Conservation (phyloP, 78 protist species). For the Dictyostelium citrinum region DNA sequence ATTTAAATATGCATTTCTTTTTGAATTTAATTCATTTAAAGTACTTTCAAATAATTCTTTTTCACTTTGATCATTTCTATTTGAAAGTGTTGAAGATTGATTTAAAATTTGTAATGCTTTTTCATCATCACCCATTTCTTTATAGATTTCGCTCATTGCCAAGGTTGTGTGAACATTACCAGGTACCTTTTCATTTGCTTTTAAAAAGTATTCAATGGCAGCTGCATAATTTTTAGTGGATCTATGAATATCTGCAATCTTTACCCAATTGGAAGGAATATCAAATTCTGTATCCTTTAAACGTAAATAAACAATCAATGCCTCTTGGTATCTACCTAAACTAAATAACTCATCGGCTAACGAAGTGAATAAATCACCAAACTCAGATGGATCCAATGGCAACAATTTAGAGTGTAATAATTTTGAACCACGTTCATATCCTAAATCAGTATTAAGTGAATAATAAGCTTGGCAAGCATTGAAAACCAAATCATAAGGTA, state of each 20-base stretch:
- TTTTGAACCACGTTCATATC: background rate
- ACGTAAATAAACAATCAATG: background rate
- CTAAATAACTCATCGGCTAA: background rate
- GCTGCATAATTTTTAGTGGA: background rate
- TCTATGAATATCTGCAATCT: background rate
- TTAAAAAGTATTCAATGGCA: background rate
- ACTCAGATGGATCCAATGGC: background rate
- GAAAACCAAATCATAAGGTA: background rate
- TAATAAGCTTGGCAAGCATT: conserved; percentile 6
- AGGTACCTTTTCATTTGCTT: conserved; percentile 7
- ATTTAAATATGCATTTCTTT: background rate
- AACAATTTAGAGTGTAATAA: background rate
- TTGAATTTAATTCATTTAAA: background rate
- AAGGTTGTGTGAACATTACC: background rate
- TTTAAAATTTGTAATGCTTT: conserved; percentile 5
- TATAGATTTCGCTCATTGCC: conserved; percentile 21
- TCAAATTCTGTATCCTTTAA: background rate
- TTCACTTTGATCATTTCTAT: conserved; percentile 1
- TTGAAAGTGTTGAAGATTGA: background rate
- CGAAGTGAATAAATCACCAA: background rate
- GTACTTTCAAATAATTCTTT: background rate
- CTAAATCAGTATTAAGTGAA: background rate
- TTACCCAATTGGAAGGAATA: background rate
- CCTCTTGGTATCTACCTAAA: background rate
- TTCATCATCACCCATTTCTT: conserved; percentile 34